Conservation (phyloP, 2,329 filamentous ascomycete genomes). For the Trichoderma guizhouense region DNA sequence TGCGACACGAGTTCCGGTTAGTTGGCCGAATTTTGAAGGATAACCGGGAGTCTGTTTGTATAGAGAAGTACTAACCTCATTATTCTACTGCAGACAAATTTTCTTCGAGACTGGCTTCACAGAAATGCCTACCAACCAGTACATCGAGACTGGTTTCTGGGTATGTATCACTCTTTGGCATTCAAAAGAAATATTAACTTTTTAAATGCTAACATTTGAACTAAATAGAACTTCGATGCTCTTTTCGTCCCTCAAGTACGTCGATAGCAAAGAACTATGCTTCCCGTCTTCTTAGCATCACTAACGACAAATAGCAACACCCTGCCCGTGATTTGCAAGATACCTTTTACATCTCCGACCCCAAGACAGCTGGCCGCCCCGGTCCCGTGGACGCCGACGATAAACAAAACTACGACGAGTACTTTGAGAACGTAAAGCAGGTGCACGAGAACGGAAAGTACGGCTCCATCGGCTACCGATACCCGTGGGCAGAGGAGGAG, state of each 20-base stretch:
- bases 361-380: slow-evolving; percentile 68
- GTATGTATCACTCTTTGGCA: neutral
- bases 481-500: slow-evolving; percentile 88
- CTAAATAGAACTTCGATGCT: slow-evolving; percentile 73
- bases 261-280: neutral
- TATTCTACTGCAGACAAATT: slow-evolving; percentile 55
- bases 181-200: no score
- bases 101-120: slow-evolving; percentile 99
- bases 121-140: slow-evolving; percentile 94
- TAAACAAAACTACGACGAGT: slow-evolving; percentile 70
- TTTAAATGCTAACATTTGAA: neutral
- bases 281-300: rapidly evolving
- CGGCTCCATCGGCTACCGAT: slow-evolving; percentile 93
- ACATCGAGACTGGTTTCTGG: slow-evolving; percentile 97
- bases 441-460: slow-evolving; percentile 92
- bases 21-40: neutral
- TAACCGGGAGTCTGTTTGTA: neutral
- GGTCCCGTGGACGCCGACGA: slow-evolving; percentile 51
- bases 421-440: slow-evolving; percentile 82
- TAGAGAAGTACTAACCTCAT: neutral
- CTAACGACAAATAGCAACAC: slow-evolving; percentile 59
- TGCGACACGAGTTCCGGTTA: slow-evolving; percentile 81
- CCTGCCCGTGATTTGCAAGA: slow-evolving; percentile 96
- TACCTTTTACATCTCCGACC: slow-evolving; percentile 97
- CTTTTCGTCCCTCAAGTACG: slow-evolving; percentile 79